Evolutionary conservation across 805 yeast genomes (phyloP).

Genomic region (Wickerhamiella australiensis): DNA sequence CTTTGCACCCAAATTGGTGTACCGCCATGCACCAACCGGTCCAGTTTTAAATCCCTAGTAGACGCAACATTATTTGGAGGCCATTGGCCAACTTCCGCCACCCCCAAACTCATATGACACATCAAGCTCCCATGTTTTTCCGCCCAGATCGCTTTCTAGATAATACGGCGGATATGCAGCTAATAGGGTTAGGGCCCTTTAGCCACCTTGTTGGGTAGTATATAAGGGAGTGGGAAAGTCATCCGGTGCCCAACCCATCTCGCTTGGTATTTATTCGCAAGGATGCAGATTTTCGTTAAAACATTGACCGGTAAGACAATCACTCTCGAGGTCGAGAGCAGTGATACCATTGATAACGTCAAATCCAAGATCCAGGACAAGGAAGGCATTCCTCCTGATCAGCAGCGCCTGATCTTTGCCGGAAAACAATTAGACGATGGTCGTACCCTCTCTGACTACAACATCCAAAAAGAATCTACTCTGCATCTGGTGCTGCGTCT

Average conservation of each 20-base stretch:
- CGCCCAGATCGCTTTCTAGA: slow-evolving; percentile 2
- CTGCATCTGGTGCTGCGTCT: slow-evolving; percentile 73
- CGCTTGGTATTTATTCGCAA: slow-evolving; percentile 24
- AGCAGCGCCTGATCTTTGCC: slow-evolving; percentile 88
- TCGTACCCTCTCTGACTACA: slow-evolving; percentile 86
- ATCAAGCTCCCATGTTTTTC: neutral
- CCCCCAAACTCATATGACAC: too few relatives aligned
- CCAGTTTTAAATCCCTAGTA: neutral
- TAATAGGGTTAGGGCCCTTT: neutral
- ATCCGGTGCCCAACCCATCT: neutral
- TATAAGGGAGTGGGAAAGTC: neutral
- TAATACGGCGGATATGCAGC: slow-evolving; percentile 7
- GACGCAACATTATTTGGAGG: neutral
- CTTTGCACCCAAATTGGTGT: neutral
- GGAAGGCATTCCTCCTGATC: slow-evolving; percentile 96
- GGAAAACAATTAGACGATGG: slow-evolving; percentile 97
- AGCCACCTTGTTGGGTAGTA: slow-evolving; percentile 9
- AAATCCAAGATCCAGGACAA: slow-evolving; percentile 92
- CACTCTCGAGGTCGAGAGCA: slow-evolving; percentile 81
- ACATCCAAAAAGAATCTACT: slow-evolving; percentile 89
- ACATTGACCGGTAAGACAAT: slow-evolving; percentile 85
- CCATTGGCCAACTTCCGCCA: neutral
- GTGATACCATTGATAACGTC: slow-evolving; percentile 91
- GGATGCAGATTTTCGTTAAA: slow-evolving; percentile 84
- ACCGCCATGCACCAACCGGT: neutral